Conservation (phyloP, 495 filamentous ascomycete species). For the Massariosphaeria phaeospora region DNA sequence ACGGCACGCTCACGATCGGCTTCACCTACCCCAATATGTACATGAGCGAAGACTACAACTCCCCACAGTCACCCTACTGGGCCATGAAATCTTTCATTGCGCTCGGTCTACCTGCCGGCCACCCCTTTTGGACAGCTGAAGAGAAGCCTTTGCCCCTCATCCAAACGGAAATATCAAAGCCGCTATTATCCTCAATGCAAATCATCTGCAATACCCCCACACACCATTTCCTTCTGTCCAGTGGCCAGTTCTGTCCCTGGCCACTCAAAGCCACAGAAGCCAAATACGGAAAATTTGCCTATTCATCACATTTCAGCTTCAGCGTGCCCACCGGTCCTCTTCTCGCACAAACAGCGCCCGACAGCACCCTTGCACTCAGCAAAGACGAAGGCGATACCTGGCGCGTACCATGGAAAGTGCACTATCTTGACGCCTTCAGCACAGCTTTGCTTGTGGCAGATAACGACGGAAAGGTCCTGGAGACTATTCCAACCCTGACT, state of each 20-base stretch:
- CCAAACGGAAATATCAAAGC: background rate
- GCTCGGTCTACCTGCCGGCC: background rate
- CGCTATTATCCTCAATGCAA: conserved; percentile 6
- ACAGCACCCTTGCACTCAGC: conserved; percentile 15
- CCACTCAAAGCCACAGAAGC: conserved; percentile 24
- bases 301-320: conserved; percentile 22
- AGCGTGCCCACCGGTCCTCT: conserved; percentile 15
- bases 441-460: background rate
- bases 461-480: background rate
- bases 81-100: conserved; percentile 20
- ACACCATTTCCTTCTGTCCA: conserved; percentile 17
- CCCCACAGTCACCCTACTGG: conserved; percentile 21
- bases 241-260: conserved; percentile 23
- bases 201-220: conserved; percentile 15
- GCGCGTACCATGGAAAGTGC: conserved; percentile 15
- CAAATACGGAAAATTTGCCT: conserved; percentile 22
- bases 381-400: conserved; percentile 21
- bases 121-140: conserved; percentile 11
- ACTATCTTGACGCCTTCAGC: background rate
- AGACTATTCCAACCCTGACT: conserved; percentile 1
- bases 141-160: conserved; percentile 9
- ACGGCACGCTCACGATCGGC: conserved; percentile 20
- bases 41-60: conserved; percentile 25
- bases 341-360: conserved; percentile 12
- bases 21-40: conserved; percentile 23